Conservation (phyloP, 257 asterid species). For the Solanum ahanhuiri region DNA sequence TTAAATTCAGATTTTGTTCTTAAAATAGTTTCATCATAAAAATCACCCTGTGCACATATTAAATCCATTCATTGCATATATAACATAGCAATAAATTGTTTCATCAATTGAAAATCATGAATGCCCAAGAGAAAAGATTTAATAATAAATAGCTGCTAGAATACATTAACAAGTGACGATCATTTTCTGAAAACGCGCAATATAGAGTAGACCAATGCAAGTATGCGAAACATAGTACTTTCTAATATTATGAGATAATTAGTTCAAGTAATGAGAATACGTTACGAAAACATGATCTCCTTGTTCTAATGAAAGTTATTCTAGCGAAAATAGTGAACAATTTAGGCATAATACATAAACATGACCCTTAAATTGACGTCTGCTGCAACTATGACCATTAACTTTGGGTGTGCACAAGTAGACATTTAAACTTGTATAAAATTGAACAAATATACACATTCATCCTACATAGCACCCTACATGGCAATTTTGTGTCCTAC, state of each 20-base stretch:
- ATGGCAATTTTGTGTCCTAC: no score
- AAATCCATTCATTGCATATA: not conserved
- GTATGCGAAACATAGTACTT: not conserved
- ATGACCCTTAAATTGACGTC: no score
- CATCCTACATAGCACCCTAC: no score
- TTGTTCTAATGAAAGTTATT: not conserved
- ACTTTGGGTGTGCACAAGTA: no score
- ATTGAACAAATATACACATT: no score
- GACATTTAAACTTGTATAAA: no score
- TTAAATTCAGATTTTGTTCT: not conserved
- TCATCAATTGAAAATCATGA: not conserved
- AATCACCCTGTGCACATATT: not conserved
- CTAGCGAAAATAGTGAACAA: not conserved
- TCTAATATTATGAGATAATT: not conserved
- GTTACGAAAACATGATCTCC: not conserved
- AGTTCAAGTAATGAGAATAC: not conserved
- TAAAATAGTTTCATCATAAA: no score
- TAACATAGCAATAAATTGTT: not conserved
- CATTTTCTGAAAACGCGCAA: no score
- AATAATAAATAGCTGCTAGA: not conserved
- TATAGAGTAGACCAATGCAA: not conserved
- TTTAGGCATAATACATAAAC: no score
- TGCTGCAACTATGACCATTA: no score
- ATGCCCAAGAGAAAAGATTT: not conserved
- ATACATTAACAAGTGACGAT: not conserved